phyloP scores from a whole-genome alignment of 2,329 filamentous ascomycete species.

The Phaeoacremonium minimum region DNA sequence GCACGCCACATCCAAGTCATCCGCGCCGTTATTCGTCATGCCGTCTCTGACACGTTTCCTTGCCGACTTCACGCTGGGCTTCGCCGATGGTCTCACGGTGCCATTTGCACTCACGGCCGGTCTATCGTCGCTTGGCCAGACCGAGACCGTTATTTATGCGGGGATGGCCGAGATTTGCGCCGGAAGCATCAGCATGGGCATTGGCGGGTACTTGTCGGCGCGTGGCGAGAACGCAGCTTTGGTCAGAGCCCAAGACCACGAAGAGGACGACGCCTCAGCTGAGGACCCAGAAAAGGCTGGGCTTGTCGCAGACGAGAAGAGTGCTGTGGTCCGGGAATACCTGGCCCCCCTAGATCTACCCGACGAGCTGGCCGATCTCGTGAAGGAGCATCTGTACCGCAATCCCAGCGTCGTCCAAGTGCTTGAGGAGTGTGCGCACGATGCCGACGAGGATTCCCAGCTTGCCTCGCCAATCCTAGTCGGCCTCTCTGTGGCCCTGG shows the following conservation, averaged over 20 bases:
- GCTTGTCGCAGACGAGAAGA: not conserved
- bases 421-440: not conserved
- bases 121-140: slow-evolving; percentile 55
- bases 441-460: slow-evolving; percentile 1
- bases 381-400: slow-evolving; percentile 9
- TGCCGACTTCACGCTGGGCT: slow-evolving; percentile 66
- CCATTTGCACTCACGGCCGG: slow-evolving; percentile 72
- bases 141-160: slow-evolving; percentile 61
- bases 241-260: not conserved
- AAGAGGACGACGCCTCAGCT: not conserved
- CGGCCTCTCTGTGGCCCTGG: slow-evolving; percentile 20
- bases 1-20: slow-evolving; percentile 2
- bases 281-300: slow-evolving; percentile 22
- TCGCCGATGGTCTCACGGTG: slow-evolving; percentile 71
- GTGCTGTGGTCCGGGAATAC: slow-evolving; percentile 7
- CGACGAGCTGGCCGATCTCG: slow-evolving; percentile 10
- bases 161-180: slow-evolving; percentile 68
- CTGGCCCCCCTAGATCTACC: slow-evolving; percentile 14
- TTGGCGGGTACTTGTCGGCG: slow-evolving; percentile 65
- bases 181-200: slow-evolving; percentile 69
- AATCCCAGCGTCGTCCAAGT: slow-evolving; percentile 4
- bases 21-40: slow-evolving; percentile 3
- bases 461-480: slow-evolving; percentile 13
- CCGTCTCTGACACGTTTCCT: slow-evolving; percentile 36
- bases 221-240: slow-evolving; percentile 22